Percentiles rank a stretch among this genome's conserved stretches.
phyloP scores from a whole-genome alignment of 208 protist genomes.

The Tetramitus jugosus region DNA sequence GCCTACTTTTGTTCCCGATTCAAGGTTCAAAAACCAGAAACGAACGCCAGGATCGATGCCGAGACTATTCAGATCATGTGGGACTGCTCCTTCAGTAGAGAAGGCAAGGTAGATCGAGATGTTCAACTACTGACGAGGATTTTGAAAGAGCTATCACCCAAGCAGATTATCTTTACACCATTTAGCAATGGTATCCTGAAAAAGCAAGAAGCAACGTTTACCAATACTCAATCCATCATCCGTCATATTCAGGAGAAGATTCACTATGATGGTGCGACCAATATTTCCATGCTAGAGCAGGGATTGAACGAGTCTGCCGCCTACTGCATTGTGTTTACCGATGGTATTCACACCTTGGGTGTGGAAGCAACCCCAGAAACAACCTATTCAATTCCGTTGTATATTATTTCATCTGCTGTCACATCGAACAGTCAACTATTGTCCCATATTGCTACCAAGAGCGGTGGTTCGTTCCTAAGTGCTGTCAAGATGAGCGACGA shows the following conservation, averaged over 20 bases:
- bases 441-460: not conserved
- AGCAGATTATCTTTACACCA: not conserved
- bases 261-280: not conserved
- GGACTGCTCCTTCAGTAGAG: not conserved
- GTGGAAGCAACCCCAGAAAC: too few relatives aligned
- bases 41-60: not conserved
- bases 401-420: not conserved
- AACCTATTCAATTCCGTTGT: not conserved
- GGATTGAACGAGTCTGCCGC: too few relatives aligned
- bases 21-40: not conserved
- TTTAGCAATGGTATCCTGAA: not conserved
- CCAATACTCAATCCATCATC: not conserved
- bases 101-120: not conserved
- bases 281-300: not conserved
- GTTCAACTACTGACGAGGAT: not conserved
- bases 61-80: not conserved
- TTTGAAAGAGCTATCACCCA: not conserved
- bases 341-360: slow-evolving; percentile 1
- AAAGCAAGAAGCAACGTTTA: not conserved
- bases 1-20: not conserved
- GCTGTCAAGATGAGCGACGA: not conserved
- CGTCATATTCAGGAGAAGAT: not conserved
- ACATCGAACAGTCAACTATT: not conserved
- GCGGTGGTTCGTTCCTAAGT: not conserved
- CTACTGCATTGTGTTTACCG: slow-evolving; percentile 2